These are phyloP conservation scores for Alloascoidea africana DNA, from an alignment of 805 yeast genomes.

Conservation along the genomic window DNA sequence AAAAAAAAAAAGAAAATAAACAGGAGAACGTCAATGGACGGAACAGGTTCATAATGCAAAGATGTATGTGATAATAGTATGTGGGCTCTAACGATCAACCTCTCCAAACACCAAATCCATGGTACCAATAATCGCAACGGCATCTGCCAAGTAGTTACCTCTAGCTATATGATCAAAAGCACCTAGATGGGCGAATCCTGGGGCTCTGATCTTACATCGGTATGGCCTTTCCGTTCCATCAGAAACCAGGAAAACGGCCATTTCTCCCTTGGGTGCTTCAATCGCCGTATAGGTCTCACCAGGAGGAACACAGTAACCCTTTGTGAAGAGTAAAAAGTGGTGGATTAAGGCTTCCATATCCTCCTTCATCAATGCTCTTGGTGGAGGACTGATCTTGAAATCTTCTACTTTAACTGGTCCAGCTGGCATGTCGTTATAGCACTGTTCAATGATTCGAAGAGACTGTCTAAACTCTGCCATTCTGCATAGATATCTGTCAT, in stretches of 20 bases:
- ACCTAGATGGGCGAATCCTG: slow-evolving; percentile 82
- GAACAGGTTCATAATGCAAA: too few relatives aligned
- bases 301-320: slow-evolving; percentile 78
- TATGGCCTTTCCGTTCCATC: slow-evolving; percentile 87
- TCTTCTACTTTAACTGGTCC: slow-evolving; percentile 89
- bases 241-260: slow-evolving; percentile 80
- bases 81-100: slow-evolving; percentile 78
- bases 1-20: too few relatives aligned
- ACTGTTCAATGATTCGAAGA: slow-evolving; percentile 76
- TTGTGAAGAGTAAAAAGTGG: slow-evolving; percentile 76
- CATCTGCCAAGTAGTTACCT: slow-evolving; percentile 81
- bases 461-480: slow-evolving; percentile 91
- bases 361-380: slow-evolving; percentile 71
- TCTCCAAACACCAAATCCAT: slow-evolving; percentile 93
- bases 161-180: slow-evolving; percentile 80
- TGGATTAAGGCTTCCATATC: slow-evolving; percentile 89
- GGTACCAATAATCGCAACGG: slow-evolving; percentile 87
- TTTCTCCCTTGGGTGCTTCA: slow-evolving; percentile 92
- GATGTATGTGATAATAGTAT: too few relatives aligned
- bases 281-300: slow-evolving; percentile 88
- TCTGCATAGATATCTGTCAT: slow-evolving; percentile 76
- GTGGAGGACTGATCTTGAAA: slow-evolving; percentile 72
- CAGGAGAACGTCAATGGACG: too few relatives aligned
- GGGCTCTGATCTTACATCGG: slow-evolving; percentile 88
- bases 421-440: slow-evolving; percentile 82